A percentile compares a stretch with the other conserved stretches of the same genome.
Conservation (phyloP, 257 asterid species). For the Solanum verrucosum region DNA sequence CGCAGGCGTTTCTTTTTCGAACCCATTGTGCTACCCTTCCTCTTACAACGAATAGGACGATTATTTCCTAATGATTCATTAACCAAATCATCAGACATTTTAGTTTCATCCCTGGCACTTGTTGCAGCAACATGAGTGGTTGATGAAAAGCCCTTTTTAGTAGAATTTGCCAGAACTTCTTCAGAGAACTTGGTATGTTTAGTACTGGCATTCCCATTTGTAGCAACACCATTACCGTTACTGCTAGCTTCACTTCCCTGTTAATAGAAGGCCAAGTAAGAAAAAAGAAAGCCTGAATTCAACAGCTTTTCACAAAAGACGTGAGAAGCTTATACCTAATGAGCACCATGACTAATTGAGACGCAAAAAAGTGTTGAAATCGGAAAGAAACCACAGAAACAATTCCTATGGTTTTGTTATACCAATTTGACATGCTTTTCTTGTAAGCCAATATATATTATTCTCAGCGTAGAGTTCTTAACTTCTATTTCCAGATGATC, state of each 20-base stretch:
- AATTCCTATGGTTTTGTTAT: neutral
- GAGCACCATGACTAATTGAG: neutral
- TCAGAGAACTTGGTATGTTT: conserved; percentile 28
- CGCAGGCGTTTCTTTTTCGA: conserved; percentile 53
- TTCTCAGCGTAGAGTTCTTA: neutral
- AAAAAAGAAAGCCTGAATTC: neutral
- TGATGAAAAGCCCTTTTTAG: conserved; percentile 22
- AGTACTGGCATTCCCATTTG: conserved; percentile 30
- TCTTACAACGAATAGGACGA: conserved; percentile 32
- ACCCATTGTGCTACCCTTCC: conserved; percentile 50
- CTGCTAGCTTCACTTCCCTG: conserved; percentile 56
- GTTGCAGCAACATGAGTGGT: conserved; percentile 19
- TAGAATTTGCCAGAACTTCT: conserved; percentile 16
- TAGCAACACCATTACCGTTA: conserved; percentile 18
- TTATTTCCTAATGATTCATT: conserved; percentile 38
- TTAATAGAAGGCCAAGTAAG: neutral
- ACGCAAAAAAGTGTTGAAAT: neutral
- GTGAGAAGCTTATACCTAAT: neutral
- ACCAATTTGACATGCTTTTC: neutral
- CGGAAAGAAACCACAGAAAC: neutral
- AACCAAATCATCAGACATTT: conserved; percentile 20
- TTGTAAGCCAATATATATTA: neutral
- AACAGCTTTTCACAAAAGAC: neutral
- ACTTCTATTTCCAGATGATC: neutral
- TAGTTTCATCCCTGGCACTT: conserved; percentile 23